Base-by-base conservation (phyloP, 169 alveolate species). In the Cystoisospora suis region DNA sequence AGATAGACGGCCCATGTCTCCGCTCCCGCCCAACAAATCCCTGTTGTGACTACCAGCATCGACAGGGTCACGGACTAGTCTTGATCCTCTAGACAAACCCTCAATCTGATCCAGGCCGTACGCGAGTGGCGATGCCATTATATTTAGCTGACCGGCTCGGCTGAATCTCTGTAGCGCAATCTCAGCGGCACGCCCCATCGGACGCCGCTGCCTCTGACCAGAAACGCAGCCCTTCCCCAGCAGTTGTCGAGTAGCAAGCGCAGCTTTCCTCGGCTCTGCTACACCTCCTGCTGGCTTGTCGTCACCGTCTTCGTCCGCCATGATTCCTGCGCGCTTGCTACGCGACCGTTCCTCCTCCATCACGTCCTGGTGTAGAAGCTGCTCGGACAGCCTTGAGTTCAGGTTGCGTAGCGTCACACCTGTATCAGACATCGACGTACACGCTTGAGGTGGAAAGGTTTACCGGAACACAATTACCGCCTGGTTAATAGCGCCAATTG, bases 161-260 rank as follows among this genome's bases (percentile, higher is more conserved):
- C n/a, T n/a, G n/a, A 65, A 65, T n/a, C 34, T 65, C 77, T 65
- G 77, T 32, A 65, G 36, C 42, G 77, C n/a, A 65, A 65, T 6
- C 40, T 65, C 77, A 20, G 77, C 77, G 7, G 77, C 77, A n/a
- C 77, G 77, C 45, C 77, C 77, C 77, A 65, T 65, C 3, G 77
- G 5, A 9, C 77, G 36, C n/a, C 23, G 12, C 45, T 36, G 7
- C 9, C 45, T 65, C 42, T 44, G 77, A 36, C 77, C 77, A 65
- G 77, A 65, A n/a, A 65, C 34, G 36, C 36, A n/a, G 12, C 77
- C 77, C n/a, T n/a, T 65, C 7, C 77, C 77, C 36, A 65, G 77
- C 23, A 65, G 77, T 12, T 44, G 1, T 23, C 77, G 77, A 44
- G n/a, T 44, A 44, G 77, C 44, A 12, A n/a, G n/a, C n/a, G 9